Evolutionary conservation across 2,329 filamentous ascomycete genomes (phyloP), one percentile per base, ranked within the genome.

Genomic region (Waltergamsia citrina): DNA sequence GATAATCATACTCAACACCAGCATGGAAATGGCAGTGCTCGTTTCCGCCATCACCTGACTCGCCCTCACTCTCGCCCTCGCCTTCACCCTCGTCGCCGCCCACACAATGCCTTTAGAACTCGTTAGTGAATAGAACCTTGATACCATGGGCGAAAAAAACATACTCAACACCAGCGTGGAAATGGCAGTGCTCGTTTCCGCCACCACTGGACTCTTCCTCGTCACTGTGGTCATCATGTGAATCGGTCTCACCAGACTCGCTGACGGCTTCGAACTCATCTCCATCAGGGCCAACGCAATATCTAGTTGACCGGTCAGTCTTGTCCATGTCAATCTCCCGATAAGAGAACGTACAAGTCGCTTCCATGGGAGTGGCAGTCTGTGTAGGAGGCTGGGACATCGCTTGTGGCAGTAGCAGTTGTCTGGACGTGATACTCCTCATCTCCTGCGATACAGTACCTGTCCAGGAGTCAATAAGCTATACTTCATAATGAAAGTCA

Each of bases 121-220:
- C 23, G n/a, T 21, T n/a, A n/a, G n/a, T n/a, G n/a, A n/a, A n/a
- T n/a, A n/a, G n/a, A n/a, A n/a, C n/a, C n/a, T n/a, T n/a, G n/a
- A n/a, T n/a, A n/a, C n/a, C n/a, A n/a, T n/a, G n/a, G n/a, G n/a
- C n/a, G 20, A 20, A 22, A 14, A 27, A 24, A 28, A 37, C 76
- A 56, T 60, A 83, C 79, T 85, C 78, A 16, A 86, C 76, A 24
- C 81, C 81, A 8, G 80, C 80, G 44, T 87, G 81, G 53, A 81
- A 84, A 48, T 87, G 82, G 44, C 80, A 85, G 44, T 72, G 64
- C 41, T 65, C 45, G n/a, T 55, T 43, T 11, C 32, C 39, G 11
- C 48, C 37, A 27, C 32, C 33, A 14, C 34, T 36, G 21, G 46
- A 43, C 14, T 41, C 38, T 14, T 41, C 42, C 24, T 47, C 42